These are phyloP conservation scores for Elsinoe necatrix DNA, from an alignment of 2,329 filamentous ascomycete species.

Conservation along the genomic window DNA sequence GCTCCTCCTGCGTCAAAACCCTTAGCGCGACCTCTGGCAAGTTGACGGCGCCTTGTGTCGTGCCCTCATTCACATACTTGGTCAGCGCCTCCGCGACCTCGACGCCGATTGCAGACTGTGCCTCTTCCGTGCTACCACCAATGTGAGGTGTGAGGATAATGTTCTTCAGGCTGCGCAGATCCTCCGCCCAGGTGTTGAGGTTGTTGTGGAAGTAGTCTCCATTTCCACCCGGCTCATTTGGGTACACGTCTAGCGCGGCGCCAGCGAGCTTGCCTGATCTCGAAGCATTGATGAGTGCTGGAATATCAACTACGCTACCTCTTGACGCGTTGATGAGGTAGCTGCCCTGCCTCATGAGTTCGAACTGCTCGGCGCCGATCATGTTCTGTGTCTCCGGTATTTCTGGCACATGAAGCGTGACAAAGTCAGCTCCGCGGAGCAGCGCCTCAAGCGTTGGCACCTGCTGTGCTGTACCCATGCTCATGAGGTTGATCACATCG, in stretches of 20 bases:
- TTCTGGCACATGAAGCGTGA: constrained; percentile 91
- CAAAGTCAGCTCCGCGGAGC: constrained; percentile 74
- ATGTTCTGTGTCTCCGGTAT: constrained; percentile 86
- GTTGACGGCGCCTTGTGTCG: constrained; percentile 87
- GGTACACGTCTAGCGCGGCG: constrained; percentile 93
- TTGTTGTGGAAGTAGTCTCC: constrained; percentile 86
- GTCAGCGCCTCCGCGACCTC: constrained; percentile 85
- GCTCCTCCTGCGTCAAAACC: constrained; percentile 81
- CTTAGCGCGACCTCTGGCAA: constrained; percentile 90
- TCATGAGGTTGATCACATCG: constrained; percentile 90
- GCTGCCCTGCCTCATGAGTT: constrained; percentile 82
- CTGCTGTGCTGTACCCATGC: constrained; percentile 77
- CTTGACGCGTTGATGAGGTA: constrained; percentile 96
- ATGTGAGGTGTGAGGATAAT: constrained; percentile 95
- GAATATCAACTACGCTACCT: constrained; percentile 88
- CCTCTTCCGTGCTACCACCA: constrained; percentile 94
- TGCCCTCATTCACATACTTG: constrained; percentile 91
- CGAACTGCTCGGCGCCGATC: constrained; percentile 71
- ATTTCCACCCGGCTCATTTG: constrained; percentile 85
- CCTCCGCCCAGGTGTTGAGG: constrained; percentile 77
- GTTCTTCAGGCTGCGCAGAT: constrained; percentile 78
- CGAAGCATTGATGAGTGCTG: constrained; percentile 81
- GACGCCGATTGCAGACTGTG: constrained; percentile 88
- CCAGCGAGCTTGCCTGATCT: constrained; percentile 79
- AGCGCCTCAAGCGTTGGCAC: constrained; percentile 69